Base-by-base conservation (phyloP, 2,329 filamentous ascomycete species). In the Aspergillus fumigatus region DNA sequence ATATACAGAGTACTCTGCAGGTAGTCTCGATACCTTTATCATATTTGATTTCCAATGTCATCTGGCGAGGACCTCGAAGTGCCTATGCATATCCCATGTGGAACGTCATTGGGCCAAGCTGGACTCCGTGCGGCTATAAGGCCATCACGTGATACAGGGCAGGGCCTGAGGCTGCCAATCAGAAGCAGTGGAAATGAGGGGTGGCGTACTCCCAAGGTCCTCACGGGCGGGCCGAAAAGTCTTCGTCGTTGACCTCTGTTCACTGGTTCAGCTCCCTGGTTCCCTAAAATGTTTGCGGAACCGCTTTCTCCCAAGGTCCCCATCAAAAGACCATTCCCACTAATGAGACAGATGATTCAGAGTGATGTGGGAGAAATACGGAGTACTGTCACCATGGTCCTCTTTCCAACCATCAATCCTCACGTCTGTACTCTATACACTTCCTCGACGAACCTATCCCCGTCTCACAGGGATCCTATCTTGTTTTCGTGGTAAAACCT, bases 181-280 rank as follows among this genome's bases (percentile, higher is more conserved):
- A 55, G 55, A 48, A 52, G 50, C 57, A 53, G 60, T 52, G 14
- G 60, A 55, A 63, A 64, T 57, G 35, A 52, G 52, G 56, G 54
- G 58, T 56, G 59, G 48, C 41, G 21, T 53, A 62, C 64, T 62
- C 68, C 58, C 70, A 73, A 71, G 70, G 70, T 73, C 63, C 70
- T 64, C 69, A 65, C 38, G 6, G 8, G 50, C 29, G 10, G 45
- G n/a, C 19, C 48, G 58, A 63, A 62, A 62, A 47, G 21, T 23
- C 43, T 47, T 47, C 11, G 11, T 17, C 11, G 4, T 23, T 47
- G 43, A 47, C 43, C 8, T 45, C 11, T 21, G 43, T 57, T 51
- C 49, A 26, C 38, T 59, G 27, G 54, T 64, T 67, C n/a, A n/a
- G n/a, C n/a, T n/a, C n/a, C n/a, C n/a, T n/a, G n/a, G n/a, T n/a